phyloP scores from a whole-genome alignment of 2,329 filamentous ascomycete genomes.

The Podosphaera fusca region DNA sequence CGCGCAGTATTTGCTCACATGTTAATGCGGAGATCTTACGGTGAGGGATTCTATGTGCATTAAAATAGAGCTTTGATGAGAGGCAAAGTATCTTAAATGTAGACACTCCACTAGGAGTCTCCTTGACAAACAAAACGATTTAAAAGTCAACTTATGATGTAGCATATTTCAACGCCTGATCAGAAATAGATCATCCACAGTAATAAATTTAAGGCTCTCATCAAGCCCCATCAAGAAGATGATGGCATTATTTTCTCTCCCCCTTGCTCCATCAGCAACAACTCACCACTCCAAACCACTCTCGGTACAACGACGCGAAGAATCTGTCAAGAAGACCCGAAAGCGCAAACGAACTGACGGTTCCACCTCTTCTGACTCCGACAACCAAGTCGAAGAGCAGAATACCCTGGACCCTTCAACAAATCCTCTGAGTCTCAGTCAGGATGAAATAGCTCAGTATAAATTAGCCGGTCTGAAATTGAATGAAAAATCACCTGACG shows the following conservation, averaged over 20 bases:
- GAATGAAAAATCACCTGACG: constrained; percentile 21
- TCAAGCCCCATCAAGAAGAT: not conserved
- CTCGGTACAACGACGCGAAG: not conserved
- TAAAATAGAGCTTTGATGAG: too few species aligned
- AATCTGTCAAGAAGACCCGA: not conserved
- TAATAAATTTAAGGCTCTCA: too few species aligned
- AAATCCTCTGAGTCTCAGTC: constrained; percentile 32
- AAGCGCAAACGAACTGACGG: not conserved
- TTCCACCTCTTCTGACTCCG: not conserved
- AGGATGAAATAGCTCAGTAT: constrained; percentile 28
- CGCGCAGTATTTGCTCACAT: too few species aligned
- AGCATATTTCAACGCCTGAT: too few species aligned
- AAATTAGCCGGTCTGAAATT: constrained; percentile 27
- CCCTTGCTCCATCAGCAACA: not conserved
- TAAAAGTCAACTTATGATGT: too few species aligned
- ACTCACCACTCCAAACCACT: not conserved
- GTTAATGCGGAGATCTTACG: too few species aligned
- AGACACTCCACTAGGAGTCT: too few species aligned
- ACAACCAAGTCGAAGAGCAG: not conserved
- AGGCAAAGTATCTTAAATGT: too few species aligned
- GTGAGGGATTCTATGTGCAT: too few species aligned
- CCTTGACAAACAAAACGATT: too few species aligned
- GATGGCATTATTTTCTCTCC: constrained; percentile 1
- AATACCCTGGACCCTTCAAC: constrained; percentile 11
- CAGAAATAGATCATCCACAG: too few species aligned